Evolutionary conservation across 306 rosid genomes (phyloP), one percentile per base, ranked within the genome.

Genomic region (Cucurbita moschata): DNA sequence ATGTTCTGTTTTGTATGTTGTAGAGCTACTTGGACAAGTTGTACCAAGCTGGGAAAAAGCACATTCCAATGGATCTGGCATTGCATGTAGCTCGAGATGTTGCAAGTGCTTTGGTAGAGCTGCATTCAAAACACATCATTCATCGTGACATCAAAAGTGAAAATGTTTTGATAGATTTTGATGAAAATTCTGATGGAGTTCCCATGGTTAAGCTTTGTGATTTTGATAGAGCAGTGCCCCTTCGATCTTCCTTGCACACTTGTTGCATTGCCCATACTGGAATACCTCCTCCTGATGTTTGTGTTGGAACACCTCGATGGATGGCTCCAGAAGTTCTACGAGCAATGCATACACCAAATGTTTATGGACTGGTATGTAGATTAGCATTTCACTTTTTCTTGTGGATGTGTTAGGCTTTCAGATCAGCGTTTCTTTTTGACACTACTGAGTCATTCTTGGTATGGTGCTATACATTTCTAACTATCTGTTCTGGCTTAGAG

Each of bases 231-330:
- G 96, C 97, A 53, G 97, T 91, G 79, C 97, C 97, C 35, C 85
- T 91, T 64, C 89, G 96, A 58, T 88, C 96, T 58, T 75, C 78
- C 55, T 69, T 83, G 83, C 99, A 95, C 81, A 84, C 86, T 26
- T 95, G 99, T 81, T 89, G 96, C 71, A 88, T 95, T 40, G 92
- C 96, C 40, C 99, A 95, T 55, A 47, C 81, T 55, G 99, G 99
- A 77, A 74, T 88, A 57, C 96, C 92, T 75, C 87, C 91, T 62
- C 85, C 97, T 52, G 82, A 81, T 78, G 84, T 87, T 61, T 91
- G 99, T 83, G 92, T 88, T 73, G 99, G 99, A 73, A 95, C 99
- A 6, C 99, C 97, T 74, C 88, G 91, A 38, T 95, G 99, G 99
- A 91, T 95, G 97, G 97, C 99, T 77, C 97, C 97, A 43, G 99